Conservation (phyloP, 805 yeast species). For the Monosporozyma siamensis region DNA sequence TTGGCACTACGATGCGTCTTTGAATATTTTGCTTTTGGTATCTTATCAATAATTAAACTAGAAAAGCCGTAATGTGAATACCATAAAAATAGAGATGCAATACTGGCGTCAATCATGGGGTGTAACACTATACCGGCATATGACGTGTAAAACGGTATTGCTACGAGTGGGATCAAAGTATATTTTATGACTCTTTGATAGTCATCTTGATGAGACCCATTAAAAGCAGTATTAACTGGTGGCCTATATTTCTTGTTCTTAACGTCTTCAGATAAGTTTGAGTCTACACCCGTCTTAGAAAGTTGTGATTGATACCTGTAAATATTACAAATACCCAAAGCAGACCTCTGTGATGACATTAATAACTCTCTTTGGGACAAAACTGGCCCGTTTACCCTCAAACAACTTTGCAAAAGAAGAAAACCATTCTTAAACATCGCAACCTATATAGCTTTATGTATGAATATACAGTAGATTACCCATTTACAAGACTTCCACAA, state of each 20-base stretch:
- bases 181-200: conserved; percentile 53
- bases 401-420: not conserved
- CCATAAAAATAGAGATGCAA: conserved; percentile 46
- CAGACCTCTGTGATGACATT: too few relatives aligned
- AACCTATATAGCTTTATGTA: not conserved
- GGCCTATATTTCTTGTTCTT: conserved; percentile 34
- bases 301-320: not conserved
- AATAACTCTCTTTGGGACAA: not conserved
- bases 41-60: conserved; percentile 69
- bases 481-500: too few relatives aligned
- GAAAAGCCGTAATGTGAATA: conserved; percentile 68
- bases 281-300: not conserved
- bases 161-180: conserved; percentile 53
- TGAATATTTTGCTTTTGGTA: conserved; percentile 68
- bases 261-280: not conserved
- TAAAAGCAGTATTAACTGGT: conserved; percentile 44
- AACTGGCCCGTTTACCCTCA: not conserved
- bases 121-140: conserved; percentile 41
- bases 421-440: not conserved
- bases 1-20: conserved; percentile 51
- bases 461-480: too few relatives aligned
- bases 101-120: conserved; percentile 46
- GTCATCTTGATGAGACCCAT: conserved; percentile 72
- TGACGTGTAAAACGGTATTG: conserved; percentile 39
- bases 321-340: too few relatives aligned